phyloP scores from a whole-genome alignment of 306 rosid species.

The Ochetophila trinervis region DNA sequence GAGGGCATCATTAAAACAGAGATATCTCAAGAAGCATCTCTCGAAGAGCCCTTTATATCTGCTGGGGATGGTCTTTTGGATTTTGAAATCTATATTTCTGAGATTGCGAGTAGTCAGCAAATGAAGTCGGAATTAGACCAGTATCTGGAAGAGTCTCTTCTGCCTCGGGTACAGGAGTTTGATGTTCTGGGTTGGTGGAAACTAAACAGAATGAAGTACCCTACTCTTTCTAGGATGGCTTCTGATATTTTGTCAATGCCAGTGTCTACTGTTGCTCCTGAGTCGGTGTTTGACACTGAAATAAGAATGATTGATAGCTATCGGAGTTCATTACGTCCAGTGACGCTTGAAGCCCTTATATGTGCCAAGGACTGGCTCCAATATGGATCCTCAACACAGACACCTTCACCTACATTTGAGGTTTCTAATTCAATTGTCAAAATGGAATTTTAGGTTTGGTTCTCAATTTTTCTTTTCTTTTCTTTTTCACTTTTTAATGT shows the following conservation, averaged over 20 bases:
- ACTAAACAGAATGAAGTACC: slow-evolving; percentile 54
- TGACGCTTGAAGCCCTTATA: slow-evolving; percentile 75
- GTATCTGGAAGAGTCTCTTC: slow-evolving; percentile 71
- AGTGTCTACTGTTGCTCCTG: slow-evolving; percentile 55
- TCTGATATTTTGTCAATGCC: slow-evolving; percentile 81
- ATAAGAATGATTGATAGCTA: slow-evolving; percentile 58
- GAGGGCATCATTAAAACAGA: slow-evolving; percentile 49
- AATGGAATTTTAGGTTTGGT: slow-evolving; percentile 41
- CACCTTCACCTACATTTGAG: slow-evolving; percentile 29
- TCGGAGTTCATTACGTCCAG: slow-evolving; percentile 50
- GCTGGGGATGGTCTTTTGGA: slow-evolving; percentile 59
- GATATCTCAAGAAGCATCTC: slow-evolving; percentile 41
- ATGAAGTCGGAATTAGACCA: slow-evolving; percentile 80
- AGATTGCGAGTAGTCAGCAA: slow-evolving; percentile 47
- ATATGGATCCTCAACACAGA: slow-evolving; percentile 36
- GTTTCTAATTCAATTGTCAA: slow-evolving; percentile 45
- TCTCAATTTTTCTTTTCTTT: slow-evolving; percentile 13
- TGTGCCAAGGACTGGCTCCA: slow-evolving; percentile 85
- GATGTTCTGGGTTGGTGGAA: slow-evolving; percentile 87
- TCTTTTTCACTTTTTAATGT: neutral
- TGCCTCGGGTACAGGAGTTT: slow-evolving; percentile 43
- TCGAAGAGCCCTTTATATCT: slow-evolving; percentile 45
- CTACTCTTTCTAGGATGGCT: slow-evolving; percentile 75
- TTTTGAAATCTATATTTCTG: slow-evolving; percentile 66
- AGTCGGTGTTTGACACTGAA: slow-evolving; percentile 65